Evolutionary conservation across 2,329 filamentous ascomycete species (phyloP), one percentile per base, ranked within the genome.

Genomic region (Pseudogymnoascus sp.): DNA sequence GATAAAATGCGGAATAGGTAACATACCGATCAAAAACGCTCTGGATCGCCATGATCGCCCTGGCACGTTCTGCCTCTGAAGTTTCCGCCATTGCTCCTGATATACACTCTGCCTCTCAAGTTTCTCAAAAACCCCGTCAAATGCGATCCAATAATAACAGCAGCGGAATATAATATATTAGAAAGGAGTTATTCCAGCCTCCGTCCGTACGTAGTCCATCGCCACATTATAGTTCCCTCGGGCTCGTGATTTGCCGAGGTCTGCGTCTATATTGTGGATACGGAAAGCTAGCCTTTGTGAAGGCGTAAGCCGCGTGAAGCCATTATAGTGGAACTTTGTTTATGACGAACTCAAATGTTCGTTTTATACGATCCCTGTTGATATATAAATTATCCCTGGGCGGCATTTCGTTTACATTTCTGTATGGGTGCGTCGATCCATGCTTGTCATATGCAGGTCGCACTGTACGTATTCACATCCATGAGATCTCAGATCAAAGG

Each of bases 1-100:
- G 50, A 56, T 35, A 56, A 5, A 35, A 56, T 14, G 29, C 29
- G 29, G 26, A 56, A 56, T 14, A 4, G 6, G 13, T 26, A 33
- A 65, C 68, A 56, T 68, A 70, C 69, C 70, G 64, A 19, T 72
- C 68, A 64, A 72, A 71, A 7, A 71, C 70, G 47, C 67, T 67
- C 42, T 71, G 62, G 8, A 72, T 66, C n/a, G 64, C 68, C 31
- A 67, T 69, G 40, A 69, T 64, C 7, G 71, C 70, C 37, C 66
- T 65, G 8, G 24, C 40, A 29, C 63, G 65, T 64, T 67, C 63
- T 37, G 62, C 44, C 26, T 26, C 35, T 26, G 62, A 63, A 21
- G 61, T 24, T 31, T 13, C 59, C 59, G 24, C 16, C 50, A 56
- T 56, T 14, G 29, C 50, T 21, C 50, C 29, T 33, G 6, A 56